Conservation (phyloP, 768 basidiomycete species). For the Sistotremastrum suecicum region DNA sequence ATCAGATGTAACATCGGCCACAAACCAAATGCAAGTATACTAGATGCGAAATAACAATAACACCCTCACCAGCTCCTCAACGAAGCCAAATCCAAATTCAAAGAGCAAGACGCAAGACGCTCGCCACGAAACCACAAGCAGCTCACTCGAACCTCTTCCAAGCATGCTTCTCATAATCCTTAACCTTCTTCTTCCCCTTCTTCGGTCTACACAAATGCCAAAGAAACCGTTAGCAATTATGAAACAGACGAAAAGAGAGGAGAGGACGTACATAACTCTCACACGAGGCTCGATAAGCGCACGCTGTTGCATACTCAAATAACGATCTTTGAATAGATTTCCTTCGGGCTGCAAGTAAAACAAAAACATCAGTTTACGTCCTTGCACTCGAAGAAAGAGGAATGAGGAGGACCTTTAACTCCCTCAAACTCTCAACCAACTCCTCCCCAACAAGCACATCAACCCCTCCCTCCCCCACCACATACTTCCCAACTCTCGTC, state of each 20-base stretch:
- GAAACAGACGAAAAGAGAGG: not conserved
- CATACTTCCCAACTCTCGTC: slow-evolving; percentile 65
- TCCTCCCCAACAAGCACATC: slow-evolving; percentile 89
- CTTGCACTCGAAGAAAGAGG: not conserved
- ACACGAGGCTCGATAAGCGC: slow-evolving; percentile 77
- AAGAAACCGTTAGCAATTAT: too few relatives aligned
- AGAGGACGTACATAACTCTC: slow-evolving; percentile 48
- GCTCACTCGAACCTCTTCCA: slow-evolving; percentile 58
- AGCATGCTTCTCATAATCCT: slow-evolving; percentile 68
- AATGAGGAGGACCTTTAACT: too few relatives aligned
- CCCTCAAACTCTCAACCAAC: slow-evolving; percentile 69
- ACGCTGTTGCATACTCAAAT: slow-evolving; percentile 75
- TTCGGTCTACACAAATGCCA: slow-evolving; percentile 29
- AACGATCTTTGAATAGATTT: slow-evolving; percentile 82
- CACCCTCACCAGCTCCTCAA: too few relatives aligned
- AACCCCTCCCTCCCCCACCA: slow-evolving; percentile 49
- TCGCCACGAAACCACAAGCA: too few relatives aligned
- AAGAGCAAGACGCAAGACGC: too few relatives aligned
- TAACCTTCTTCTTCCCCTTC: slow-evolving; percentile 33
- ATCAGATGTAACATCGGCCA: too few relatives aligned
- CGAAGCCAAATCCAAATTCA: too few relatives aligned
- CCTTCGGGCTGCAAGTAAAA: slow-evolving; percentile 60
- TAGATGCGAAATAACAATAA: too few relatives aligned
- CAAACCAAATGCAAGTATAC: too few relatives aligned
- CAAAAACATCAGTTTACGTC: not conserved